Evolutionary conservation across 1,284 basidiomycete species (phyloP).

Genomic region (Marasmius tenuissimus): DNA sequence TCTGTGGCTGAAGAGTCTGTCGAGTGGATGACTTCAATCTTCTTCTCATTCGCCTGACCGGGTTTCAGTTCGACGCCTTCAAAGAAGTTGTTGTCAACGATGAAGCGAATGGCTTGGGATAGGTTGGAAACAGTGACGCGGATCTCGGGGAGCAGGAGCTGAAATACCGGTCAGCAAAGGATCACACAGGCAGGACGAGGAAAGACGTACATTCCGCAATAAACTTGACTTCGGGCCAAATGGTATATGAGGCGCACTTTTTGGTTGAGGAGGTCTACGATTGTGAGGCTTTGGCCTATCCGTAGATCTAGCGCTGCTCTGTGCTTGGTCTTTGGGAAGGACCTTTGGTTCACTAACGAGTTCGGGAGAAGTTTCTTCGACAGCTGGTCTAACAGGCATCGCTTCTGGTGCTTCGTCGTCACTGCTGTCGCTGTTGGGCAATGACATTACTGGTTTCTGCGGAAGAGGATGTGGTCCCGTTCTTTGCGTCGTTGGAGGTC

Average conservation of each 20-base stretch:
- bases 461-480: neutral
- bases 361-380: neutral
- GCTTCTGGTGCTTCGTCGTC: neutral
- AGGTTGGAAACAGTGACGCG: slow-evolving; percentile 89
- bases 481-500: neutral
- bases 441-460: neutral
- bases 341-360: neutral
- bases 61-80: slow-evolving; percentile 78
- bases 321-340: slow-evolving; percentile 3
- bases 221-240: slow-evolving; percentile 70
- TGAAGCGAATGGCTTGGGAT: slow-evolving; percentile 90
- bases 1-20: slow-evolving; percentile 7
- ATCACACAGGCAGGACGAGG: neutral
- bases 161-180: neutral
- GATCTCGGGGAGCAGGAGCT: slow-evolving; percentile 90
- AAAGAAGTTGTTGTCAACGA: slow-evolving; percentile 92
- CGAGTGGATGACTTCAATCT: slow-evolving; percentile 57
- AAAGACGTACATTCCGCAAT: slow-evolving; percentile 66
- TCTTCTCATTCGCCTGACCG: slow-evolving; percentile 73
- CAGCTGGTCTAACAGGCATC: neutral
- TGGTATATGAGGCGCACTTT: slow-evolving; percentile 57
- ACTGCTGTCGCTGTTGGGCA: neutral
- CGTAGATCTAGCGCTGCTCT: neutral
- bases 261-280: slow-evolving; percentile 47
- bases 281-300: slow-evolving; percentile 17